Evolutionary conservation across 2,329 filamentous ascomycete species (phyloP).

Genomic region (Penicillium sp.): DNA sequence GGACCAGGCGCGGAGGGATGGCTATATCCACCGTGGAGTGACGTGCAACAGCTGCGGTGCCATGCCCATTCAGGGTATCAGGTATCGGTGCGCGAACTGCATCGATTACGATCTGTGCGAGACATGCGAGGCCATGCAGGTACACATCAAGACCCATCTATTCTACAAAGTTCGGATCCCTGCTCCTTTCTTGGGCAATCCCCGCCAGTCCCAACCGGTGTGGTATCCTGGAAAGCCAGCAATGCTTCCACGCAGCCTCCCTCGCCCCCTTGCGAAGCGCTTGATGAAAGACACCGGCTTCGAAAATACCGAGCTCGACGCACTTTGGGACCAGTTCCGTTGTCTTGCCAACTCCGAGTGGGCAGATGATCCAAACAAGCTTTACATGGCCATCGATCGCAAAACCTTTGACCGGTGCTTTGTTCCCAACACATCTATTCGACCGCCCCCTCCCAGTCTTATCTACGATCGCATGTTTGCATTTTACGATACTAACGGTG

Average conservation of each 20-base stretch:
- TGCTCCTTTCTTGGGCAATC: constrained; percentile 71
- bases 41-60: constrained; percentile 85
- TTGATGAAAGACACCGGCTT: constrained; percentile 69
- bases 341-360: constrained; percentile 86
- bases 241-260: constrained; percentile 62
- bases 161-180: constrained; percentile 96
- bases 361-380: constrained; percentile 69
- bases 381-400: constrained; percentile 80
- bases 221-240: constrained; percentile 87
- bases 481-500: constrained; percentile 88
- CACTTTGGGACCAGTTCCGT: constrained; percentile 93
- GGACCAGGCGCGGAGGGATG: constrained; percentile 80
- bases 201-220: constrained; percentile 71
- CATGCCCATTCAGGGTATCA: constrained; percentile 82
- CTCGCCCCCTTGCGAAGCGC: constrained; percentile 60
- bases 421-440: constrained; percentile 74
- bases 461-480: constrained; percentile 95
- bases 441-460: constrained; percentile 74
- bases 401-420: constrained; percentile 90
- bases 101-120: constrained; percentile 95
- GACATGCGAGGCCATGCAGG: constrained; percentile 67
- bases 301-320: constrained; percentile 82
- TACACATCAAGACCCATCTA: constrained; percentile 84
- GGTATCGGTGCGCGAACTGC: constrained; percentile 94
- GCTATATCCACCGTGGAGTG: constrained; percentile 87